Base-by-base conservation (phyloP, 2,329 filamentous ascomycete genomes). In the Exophiala spinifera region DNA sequence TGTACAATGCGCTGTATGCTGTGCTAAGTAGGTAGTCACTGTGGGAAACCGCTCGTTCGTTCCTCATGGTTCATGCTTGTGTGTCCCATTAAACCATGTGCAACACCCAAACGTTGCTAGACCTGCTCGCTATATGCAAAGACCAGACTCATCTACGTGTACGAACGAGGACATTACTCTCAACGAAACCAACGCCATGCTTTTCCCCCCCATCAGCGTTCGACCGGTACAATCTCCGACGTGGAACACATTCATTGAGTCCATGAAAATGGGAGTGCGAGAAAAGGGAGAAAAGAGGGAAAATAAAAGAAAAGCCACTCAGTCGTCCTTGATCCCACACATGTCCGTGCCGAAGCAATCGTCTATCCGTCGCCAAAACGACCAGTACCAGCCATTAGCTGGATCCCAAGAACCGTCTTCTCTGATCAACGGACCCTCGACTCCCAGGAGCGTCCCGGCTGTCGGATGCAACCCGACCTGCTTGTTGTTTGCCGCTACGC, bases 341-440 rank as follows among this genome's bases (percentile, higher is more conserved):
- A 85, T 76, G 62, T 85, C 82, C 1, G 80, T 83, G 1, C 80
- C 80, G n/a, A 83, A 65, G 43, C 77, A 67, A 17, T 64, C 67
- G 63, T 86, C 83, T 14, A 85, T 64, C 68, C 72, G 76, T 56
- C 78, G 79, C 76, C 81, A 85, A 54, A 83, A 72, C 20, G 75
- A 70, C 83, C 83, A 86, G 61, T 85, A 86, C 53, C 61, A 61
- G 59, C 65, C 57, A 45, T 64, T 64, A 40, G 47, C 55, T 40
- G 59, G 46, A 43, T 65, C 63, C 60, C 62, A 76, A 7, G 66
- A 66, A 2, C 74, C 74, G 50, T 76, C 74, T 40, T 76, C 74
- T 25, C 68, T 68, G 17, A 76, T 60, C 56, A 72, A 66, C 7
- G 74, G 74, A 1, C 74, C 74, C 53, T 76, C 74, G 7, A 73